Evolutionary conservation across 2,329 filamentous ascomycete genomes (phyloP), one percentile per base, ranked within the genome.

Genomic region (Botrytis paeoniae): DNA sequence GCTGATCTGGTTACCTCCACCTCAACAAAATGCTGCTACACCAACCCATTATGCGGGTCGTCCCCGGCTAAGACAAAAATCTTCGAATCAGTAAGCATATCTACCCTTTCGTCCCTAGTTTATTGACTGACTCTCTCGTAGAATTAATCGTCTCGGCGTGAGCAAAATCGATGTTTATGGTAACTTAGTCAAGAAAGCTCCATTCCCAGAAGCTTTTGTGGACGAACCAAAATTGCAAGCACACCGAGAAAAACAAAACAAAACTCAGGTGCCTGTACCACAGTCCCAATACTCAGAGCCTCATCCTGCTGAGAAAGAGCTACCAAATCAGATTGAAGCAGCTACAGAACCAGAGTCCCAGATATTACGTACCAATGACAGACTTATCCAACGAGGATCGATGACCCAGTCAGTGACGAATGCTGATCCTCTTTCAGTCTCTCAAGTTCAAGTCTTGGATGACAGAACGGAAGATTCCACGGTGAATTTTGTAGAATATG

Each of bases 131-230:
- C 35, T 39, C 22, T 57, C 32, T 22, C 16, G 37, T 5, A 69
- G 65, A 59, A 9, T 43, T 18, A 69, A 69, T n/a, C 65, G 65
- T 18, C 22, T 32, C n/a, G 16, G 18, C 54, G 65, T 16, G n/a
- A 43, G 54, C 37, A 69, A 69, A 43, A 32, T 69, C 65, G 9
- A 57, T 32, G n/a, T 69, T 57, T 35, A 54, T 12, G 62, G 62
- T 3, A 59, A 57, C 10, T 25, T 43, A 20, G 37, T 41, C 48
- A 69, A 57, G 20, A 69, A 57, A 43, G 6, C 5, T 18, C 65
- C 65, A 32, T 69, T 69, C 39, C 65, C 65, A 57, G 65, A 69
- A 20, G 65, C 48, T 25, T 22, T 32, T 43, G 22, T n/a, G 25
- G 35, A 57, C 8, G 35, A 59, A 32, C n/a, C 48, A 18, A 69